A percentile compares a stretch with the other conserved stretches of the same genome.
These are phyloP conservation scores for Sphenostylis stenocarpa DNA, from an alignment of 306 rosid species.

Conservation along the genomic window DNA sequence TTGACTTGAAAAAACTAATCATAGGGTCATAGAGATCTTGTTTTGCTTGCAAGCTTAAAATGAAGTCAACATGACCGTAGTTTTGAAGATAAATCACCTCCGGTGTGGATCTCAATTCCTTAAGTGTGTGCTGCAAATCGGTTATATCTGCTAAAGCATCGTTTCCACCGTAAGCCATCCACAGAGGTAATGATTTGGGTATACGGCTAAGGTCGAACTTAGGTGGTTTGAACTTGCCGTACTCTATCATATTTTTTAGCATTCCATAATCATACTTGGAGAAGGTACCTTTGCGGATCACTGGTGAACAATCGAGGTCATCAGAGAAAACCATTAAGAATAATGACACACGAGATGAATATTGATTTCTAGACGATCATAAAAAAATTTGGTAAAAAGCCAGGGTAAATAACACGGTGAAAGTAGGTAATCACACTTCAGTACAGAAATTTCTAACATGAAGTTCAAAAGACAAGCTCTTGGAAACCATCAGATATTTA, in stretches of 20 bases:
- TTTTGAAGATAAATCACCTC: conserved; percentile 79
- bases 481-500: conserved; percentile 10
- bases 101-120: conserved; percentile 64
- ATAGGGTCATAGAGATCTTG: conserved; percentile 75
- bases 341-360: conserved; percentile 10
- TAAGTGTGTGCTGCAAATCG: conserved; percentile 67
- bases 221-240: conserved; percentile 76
- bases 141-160: conserved; percentile 73
- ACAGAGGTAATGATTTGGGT: conserved; percentile 80
- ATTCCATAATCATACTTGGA: conserved; percentile 83
- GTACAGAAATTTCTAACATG: background rate
- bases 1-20: conserved; percentile 53
- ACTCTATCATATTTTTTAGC: conserved; percentile 61
- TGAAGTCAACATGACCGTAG: conserved; percentile 87
- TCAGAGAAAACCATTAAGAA: conserved; percentile 15
- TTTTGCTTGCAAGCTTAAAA: conserved; percentile 66
- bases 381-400: background rate
- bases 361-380: background rate
- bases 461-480: conserved; percentile 20
- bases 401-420: background rate
- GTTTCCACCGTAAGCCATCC: conserved; percentile 92
- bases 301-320: conserved; percentile 45
- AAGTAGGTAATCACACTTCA: conserved; percentile 17
- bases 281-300: conserved; percentile 86
- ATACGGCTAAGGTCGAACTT: conserved; percentile 66